phyloP scores from a whole-genome alignment of 208 protist genomes.

The Trypanosoma rangeli region DNA sequence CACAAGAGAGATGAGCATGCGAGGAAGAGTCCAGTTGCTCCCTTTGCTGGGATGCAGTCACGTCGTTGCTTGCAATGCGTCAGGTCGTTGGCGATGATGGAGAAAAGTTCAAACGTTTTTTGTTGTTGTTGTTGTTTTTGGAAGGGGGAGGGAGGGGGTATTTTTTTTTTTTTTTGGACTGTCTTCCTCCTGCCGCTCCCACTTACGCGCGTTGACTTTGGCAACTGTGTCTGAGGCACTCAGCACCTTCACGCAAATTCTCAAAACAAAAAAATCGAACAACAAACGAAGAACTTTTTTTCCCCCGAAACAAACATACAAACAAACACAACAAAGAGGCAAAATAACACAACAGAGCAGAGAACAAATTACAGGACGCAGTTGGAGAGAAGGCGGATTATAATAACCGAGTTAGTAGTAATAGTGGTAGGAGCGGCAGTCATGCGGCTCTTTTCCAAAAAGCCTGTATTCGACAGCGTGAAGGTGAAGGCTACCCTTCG shows the following conservation, averaged over 20 bases:
- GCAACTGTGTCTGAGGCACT: neutral
- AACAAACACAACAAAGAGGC: neutral
- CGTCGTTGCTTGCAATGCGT: neutral
- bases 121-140: slow-evolving; percentile 1
- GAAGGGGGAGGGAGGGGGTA: too few species aligned
- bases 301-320: neutral
- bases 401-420: neutral
- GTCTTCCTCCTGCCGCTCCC: too few species aligned
- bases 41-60: neutral
- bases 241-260: neutral
- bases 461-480: slow-evolving; percentile 52
- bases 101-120: neutral
- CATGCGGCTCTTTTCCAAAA: slow-evolving; percentile 43
- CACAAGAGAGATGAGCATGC: neutral
- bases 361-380: neutral
- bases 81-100: neutral
- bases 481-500: slow-evolving; percentile 79
- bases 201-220: slow-evolving; percentile 1
- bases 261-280: neutral
- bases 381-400: neutral
- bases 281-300: neutral
- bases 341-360: neutral
- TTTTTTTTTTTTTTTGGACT: slow-evolving; percentile 25
- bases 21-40: neutral
- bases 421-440: neutral